A percentile compares a stretch with the other conserved stretches of the same genome.
These are phyloP conservation scores for Mycosarcoma maydis DNA, from an alignment of 1,284 basidiomycete genomes.

Conservation along the genomic window DNA sequence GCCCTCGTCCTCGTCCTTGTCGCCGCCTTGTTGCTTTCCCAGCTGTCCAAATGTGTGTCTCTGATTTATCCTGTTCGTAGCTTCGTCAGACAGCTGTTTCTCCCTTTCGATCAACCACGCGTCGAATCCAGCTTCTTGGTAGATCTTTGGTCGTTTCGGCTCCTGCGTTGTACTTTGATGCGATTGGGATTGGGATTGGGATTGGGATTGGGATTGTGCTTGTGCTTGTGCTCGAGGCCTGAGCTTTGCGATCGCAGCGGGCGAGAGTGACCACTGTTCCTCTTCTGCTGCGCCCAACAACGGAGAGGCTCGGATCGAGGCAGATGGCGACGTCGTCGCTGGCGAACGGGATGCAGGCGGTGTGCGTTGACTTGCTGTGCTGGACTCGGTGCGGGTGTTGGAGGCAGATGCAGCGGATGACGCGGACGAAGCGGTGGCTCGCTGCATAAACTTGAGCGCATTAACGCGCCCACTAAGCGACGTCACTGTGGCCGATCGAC, in stretches of 20 bases:
- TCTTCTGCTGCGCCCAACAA: constrained; percentile 5
- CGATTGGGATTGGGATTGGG: no score
- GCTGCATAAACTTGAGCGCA: constrained; percentile 54
- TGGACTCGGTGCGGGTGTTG: constrained; percentile 2
- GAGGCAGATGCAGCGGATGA: not conserved
- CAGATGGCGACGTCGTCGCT: not conserved
- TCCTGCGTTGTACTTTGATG: no score
- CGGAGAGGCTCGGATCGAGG: constrained; percentile 3
- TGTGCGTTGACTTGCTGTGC: not conserved
- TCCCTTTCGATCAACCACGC: constrained; percentile 34
- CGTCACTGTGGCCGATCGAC: constrained; percentile 42
- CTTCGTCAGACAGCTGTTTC: not conserved
- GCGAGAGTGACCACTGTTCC: constrained; percentile 37
- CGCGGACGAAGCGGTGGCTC: constrained; percentile 15
- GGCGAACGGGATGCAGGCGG: constrained; percentile 7
- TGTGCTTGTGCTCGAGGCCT: constrained; percentile 9
- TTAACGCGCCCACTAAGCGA: constrained; percentile 42
- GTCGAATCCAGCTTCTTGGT: constrained; percentile 39
- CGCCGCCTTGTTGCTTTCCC: no score
- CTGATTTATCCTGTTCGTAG: not conserved
- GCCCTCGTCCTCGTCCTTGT: constrained; percentile 5
- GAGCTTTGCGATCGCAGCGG: constrained; percentile 28
- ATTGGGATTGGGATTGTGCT: no score
- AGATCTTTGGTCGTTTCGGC: constrained; percentile 2
- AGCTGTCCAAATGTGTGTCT: constrained; percentile 30